A percentile compares a stretch with the other conserved stretches of the same genome.
phyloP scores from a whole-genome alignment of 1,139 yeast genomes.

The Yamadazyma epiphylla region DNA sequence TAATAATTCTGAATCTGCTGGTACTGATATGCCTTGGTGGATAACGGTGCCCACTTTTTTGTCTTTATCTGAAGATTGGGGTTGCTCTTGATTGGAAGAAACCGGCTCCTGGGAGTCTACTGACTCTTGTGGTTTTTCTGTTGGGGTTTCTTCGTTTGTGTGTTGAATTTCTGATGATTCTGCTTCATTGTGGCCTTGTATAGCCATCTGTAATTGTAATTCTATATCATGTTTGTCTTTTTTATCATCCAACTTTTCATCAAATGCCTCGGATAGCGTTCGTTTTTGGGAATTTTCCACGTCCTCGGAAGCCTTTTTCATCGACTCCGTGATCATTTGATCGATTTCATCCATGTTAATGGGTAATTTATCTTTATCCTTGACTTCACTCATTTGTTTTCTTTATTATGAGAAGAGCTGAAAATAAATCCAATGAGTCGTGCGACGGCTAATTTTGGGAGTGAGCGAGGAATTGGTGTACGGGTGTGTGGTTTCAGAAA shows the following conservation, averaged over 20 bases:
- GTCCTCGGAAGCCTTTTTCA: constrained; percentile 1
- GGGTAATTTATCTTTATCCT: constrained; percentile 5
- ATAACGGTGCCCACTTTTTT: constrained; percentile 8
- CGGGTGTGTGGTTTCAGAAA: too few species aligned
- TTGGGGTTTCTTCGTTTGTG: neutral
- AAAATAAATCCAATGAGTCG: constrained; percentile 1
- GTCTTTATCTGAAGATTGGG: constrained; percentile 1
- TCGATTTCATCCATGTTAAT: constrained; percentile 12
- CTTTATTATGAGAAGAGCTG: constrained; percentile 2
- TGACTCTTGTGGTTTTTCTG: neutral
- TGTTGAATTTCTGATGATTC: neutral
- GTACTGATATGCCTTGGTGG: constrained; percentile 25
- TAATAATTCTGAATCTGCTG: constrained; percentile 41
- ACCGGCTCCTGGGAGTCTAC: too few species aligned
- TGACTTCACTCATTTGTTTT: constrained; percentile 6
- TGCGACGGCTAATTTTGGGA: neutral
- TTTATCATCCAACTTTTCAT: constrained; percentile 1
- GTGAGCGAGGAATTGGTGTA: too few species aligned
- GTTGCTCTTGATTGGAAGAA: neutral
- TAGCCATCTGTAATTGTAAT: constrained; percentile 10
- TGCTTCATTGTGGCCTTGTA: constrained; percentile 4
- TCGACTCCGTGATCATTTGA: constrained; percentile 11
- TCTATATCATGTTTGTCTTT: constrained; percentile 6
- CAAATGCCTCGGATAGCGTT: neutral
- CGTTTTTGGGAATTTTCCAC: neutral